Conservation (phyloP, 768 basidiomycete species). For the Austroboletus eburneus region DNA sequence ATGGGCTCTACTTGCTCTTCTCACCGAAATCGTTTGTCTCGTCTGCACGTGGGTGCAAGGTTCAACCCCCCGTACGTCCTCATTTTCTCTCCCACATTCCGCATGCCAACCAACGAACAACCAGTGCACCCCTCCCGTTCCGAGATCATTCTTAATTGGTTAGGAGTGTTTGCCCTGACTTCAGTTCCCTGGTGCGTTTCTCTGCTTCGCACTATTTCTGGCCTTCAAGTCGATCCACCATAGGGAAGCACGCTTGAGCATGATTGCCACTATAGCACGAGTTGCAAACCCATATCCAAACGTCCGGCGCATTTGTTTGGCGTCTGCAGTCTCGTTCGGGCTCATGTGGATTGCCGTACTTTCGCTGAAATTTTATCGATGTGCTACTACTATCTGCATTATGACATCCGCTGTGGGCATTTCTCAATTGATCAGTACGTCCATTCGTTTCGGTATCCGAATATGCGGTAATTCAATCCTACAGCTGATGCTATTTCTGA, state of each 20-base stretch:
- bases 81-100: background rate
- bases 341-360: slow-evolving; percentile 13
- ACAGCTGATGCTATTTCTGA: slow-evolving; percentile 21
- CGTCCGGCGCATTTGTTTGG: background rate
- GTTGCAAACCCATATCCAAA: slow-evolving; percentile 1
- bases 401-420: slow-evolving; percentile 3
- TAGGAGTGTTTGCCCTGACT: background rate
- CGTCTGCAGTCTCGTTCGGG: slow-evolving; percentile 7
- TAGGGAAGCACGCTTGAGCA: slow-evolving; percentile 18
- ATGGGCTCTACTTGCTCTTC: slow-evolving; percentile 15
- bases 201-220: background rate
- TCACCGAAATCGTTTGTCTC: slow-evolving; percentile 9
- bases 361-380: slow-evolving; percentile 2
- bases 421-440: slow-evolving; percentile 15
- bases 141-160: slow-evolving; percentile 4
- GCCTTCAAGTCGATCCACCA: background rate
- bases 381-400: background rate
- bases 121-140: background rate
- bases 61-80: slow-evolving; percentile 4
- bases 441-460: too few relatives aligned
- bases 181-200: slow-evolving; percentile 12
- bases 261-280: slow-evolving; percentile 10
- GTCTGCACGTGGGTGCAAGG: slow-evolving; percentile 3
- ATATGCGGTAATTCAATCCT: background rate
- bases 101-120: background rate